Conservation (phyloP, 495 filamentous ascomycete genomes). For the Cenococcum geophilum region DNA sequence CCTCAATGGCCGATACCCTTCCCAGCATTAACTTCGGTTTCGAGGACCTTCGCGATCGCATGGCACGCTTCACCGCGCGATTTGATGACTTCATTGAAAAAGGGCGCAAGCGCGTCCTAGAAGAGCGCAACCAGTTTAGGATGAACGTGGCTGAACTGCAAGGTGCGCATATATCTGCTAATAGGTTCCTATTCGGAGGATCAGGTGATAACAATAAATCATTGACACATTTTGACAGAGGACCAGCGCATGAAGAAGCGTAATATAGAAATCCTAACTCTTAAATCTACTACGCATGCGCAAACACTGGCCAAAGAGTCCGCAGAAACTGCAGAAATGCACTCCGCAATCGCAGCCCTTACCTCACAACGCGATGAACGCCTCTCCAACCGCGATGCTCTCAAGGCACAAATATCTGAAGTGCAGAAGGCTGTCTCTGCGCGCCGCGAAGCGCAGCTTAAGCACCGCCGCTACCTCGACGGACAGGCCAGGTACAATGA, state of each 20-base stretch:
- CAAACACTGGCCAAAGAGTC: constrained; percentile 80
- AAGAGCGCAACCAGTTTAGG: constrained; percentile 89
- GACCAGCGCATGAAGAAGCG: constrained; percentile 81
- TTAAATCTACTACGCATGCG: constrained; percentile 68
- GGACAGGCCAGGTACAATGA: constrained; percentile 76
- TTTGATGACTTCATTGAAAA: constrained; percentile 94
- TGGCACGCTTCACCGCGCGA: constrained; percentile 83
- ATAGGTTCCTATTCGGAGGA: background rate
- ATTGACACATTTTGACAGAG: constrained; percentile 50
- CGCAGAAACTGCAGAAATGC: constrained; percentile 83
- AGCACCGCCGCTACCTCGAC: constrained; percentile 61
- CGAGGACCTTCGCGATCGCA: constrained; percentile 88
- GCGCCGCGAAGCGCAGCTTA: constrained; percentile 54
- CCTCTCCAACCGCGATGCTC: constrained; percentile 61
- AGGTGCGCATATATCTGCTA: constrained; percentile 49
- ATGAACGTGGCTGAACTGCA: constrained; percentile 85
- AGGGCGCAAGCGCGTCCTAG: constrained; percentile 78
- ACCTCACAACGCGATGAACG: constrained; percentile 69
- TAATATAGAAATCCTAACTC: constrained; percentile 75
- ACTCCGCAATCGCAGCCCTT: constrained; percentile 68
- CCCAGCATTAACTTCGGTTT: constrained; percentile 94
- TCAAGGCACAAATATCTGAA: constrained; percentile 71
- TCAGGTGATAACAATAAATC: background rate
- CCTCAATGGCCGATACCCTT: constrained; percentile 71
- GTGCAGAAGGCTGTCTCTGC: constrained; percentile 64